These are phyloP conservation scores for Sonneratia caseolaris DNA, from an alignment of 345 rosid genomes.

Conservation along the genomic window DNA sequence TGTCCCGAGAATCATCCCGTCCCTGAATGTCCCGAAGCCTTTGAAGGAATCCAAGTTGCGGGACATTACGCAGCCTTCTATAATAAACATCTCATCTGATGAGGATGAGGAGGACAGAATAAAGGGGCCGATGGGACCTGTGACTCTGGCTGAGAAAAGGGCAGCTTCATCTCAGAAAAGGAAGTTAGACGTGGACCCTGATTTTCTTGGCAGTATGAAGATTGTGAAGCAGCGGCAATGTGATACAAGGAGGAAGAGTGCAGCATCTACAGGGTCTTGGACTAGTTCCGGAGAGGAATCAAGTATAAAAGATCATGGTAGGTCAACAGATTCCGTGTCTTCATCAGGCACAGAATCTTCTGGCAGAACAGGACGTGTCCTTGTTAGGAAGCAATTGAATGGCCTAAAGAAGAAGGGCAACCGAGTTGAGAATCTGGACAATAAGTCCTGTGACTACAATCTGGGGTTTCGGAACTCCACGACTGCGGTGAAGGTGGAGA, in stretches of 20 bases:
- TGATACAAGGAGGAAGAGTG: slow-evolving; percentile 5
- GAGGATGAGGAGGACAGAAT: not conserved
- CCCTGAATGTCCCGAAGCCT: slow-evolving; percentile 4
- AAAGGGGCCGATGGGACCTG: not conserved
- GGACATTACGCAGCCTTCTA: not conserved
- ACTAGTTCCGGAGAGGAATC: not conserved
- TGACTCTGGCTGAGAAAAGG: slow-evolving; percentile 1
- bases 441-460: not conserved
- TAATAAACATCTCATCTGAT: not conserved
- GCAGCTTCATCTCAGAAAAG: slow-evolving; percentile 12
- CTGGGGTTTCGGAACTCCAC: not conserved
- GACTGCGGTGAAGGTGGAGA: not conserved
- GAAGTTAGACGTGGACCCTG: slow-evolving; percentile 8
- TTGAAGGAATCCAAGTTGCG: slow-evolving; percentile 3
- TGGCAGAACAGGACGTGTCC: not conserved
- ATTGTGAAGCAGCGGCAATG: slow-evolving; percentile 16
- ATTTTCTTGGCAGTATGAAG: slow-evolving; percentile 6
- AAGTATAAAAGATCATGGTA: not conserved
- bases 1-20: slow-evolving; percentile 7
- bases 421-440: not conserved
- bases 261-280: not conserved
- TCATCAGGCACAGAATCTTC: not conserved
- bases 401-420: slow-evolving; percentile 15
- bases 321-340: not conserved
- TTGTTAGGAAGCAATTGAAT: slow-evolving; percentile 9